Base-by-base conservation (phyloP, 2,329 filamentous ascomycete genomes). In the Clonostachys chloroleuca region DNA sequence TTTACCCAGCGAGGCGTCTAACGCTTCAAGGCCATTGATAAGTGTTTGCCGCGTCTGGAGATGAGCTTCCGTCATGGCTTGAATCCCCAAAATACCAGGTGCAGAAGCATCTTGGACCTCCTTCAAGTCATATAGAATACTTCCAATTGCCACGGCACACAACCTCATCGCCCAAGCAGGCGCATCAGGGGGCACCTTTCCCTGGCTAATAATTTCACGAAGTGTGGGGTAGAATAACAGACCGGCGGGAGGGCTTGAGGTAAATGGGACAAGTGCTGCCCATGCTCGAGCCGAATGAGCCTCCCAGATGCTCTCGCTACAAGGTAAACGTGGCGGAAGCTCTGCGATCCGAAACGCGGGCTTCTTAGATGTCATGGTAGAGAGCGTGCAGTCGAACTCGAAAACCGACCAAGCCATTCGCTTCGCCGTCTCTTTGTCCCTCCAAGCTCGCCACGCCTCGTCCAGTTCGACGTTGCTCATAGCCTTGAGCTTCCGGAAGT, bases 351-450 rank as follows among this genome's bases (percentile, higher is more conserved):
- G 58, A 5, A 64, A 56, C 5, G 56, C 56, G 14, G 56, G 57
- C 4, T 59, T 59, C 1, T 58, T 54, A 36, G 54, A 56, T 1
- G 59, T 63, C 18, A 64, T 50, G 5, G 60, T 61, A 37, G 54
- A 59, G 5, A 62, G 45, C n/a, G 55, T 62, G 49, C 60, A 64
- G 49, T 64, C 61, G 34, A 61, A 62, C 41, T 64, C 61, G 34
- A 64, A 64, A 8, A 58, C 56, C 14, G 60, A 54, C 61, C 61
- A 64, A 2, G 57, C 56, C 7, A 55, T 50, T 12, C 61, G 52
- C 24, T 49, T 52, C 18, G 55, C 57, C 16, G 51, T 52, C 46
- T 64, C 61, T 6, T 45, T 47, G 6, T 44, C 44, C 13, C 52
- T 50, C 61, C 61, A 64, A 0, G 53, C 43, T 2, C 43, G 13